Conservation (phyloP, 2,329 filamentous ascomycete genomes). For the Aspergillus amoenus region DNA sequence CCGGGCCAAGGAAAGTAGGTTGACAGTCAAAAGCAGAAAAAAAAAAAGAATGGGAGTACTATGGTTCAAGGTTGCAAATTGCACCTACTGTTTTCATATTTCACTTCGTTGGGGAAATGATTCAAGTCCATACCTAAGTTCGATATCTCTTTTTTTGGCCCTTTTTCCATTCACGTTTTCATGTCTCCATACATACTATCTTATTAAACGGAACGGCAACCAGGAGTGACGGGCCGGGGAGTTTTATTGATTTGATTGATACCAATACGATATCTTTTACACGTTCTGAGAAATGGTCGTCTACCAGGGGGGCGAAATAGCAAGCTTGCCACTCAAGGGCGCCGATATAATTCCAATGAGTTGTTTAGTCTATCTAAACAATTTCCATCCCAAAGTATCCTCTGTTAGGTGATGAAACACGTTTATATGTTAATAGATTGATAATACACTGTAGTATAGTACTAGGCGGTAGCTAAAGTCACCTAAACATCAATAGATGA, state of each 20-base stretch:
- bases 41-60: background rate
- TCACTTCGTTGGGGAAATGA: background rate
- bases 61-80: background rate
- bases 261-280: background rate
- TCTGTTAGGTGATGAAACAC: background rate
- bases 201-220: background rate
- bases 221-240: background rate
- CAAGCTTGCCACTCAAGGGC: too few relatives aligned
- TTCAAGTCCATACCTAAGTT: background rate
- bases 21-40: background rate
- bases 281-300: background rate
- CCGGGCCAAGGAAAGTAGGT: background rate
- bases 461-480: background rate
- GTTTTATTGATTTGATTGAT: background rate
- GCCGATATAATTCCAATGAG: background rate
- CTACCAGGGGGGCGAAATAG: background rate
- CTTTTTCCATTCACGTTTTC: conserved; percentile 1
- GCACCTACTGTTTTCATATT: background rate
- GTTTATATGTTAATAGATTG: background rate
- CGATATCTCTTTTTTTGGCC: background rate
- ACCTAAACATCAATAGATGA: background rate
- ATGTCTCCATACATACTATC: background rate
- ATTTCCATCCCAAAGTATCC: background rate
- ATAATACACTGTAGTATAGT: background rate
- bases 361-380: background rate